phyloP scores from a whole-genome alignment of 208 protist species.

The Vickermania ingenoplastis region DNA sequence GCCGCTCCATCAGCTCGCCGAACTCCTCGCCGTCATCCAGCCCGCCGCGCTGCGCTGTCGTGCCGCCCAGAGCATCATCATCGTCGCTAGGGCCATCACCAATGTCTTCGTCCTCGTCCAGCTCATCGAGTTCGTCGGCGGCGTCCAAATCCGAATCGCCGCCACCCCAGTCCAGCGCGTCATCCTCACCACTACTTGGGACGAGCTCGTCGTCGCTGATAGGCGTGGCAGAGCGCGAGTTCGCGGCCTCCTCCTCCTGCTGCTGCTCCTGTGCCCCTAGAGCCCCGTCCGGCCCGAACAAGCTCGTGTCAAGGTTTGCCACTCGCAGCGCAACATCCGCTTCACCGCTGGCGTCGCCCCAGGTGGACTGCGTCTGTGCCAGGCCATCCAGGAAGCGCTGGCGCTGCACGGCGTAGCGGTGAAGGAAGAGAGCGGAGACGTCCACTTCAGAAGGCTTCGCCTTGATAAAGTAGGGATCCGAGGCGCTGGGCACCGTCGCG shows the following conservation, averaged over 20 bases:
- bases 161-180: slow-evolving; percentile 61
- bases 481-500: slow-evolving; percentile 66
- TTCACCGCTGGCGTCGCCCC: slow-evolving; percentile 75
- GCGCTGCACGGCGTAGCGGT: slow-evolving; percentile 86
- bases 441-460: slow-evolving; percentile 75
- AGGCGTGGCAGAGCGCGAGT: slow-evolving; percentile 10
- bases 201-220: slow-evolving; percentile 27
- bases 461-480: slow-evolving; percentile 83
- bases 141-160: slow-evolving; percentile 66
- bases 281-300: slow-evolving; percentile 71
- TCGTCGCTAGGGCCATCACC: slow-evolving; percentile 7
- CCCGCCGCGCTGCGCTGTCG: slow-evolving; percentile 5
- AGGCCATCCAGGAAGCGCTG: slow-evolving; percentile 77
- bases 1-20: slow-evolving; percentile 58
- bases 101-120: slow-evolving; percentile 14
- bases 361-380: slow-evolving; percentile 75
- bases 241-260: slow-evolving; percentile 1
- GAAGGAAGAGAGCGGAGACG: slow-evolving; percentile 75
- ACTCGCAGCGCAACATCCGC: slow-evolving; percentile 67
- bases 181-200: slow-evolving; percentile 8
- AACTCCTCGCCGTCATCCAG: slow-evolving; percentile 74
- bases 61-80: slow-evolving; percentile 22
- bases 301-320: slow-evolving; percentile 45
- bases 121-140: slow-evolving; percentile 28
- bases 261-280: slow-evolving; percentile 7